Evolutionary conservation across 306 rosid genomes (phyloP).

Genomic region (Prunus campanulata): DNA sequence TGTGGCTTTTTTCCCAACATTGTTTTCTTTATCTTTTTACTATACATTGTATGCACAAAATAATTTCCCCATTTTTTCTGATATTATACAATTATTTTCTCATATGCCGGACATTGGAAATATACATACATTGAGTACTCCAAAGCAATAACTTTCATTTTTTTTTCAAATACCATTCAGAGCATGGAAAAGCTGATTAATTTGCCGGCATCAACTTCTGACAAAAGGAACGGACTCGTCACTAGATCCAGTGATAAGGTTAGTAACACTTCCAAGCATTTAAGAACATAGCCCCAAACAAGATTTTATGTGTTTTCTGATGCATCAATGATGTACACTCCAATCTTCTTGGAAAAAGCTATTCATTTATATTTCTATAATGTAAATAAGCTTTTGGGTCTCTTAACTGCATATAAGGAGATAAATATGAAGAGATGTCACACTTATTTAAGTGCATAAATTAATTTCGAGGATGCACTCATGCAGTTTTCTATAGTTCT

Average conservation of each 20-base stretch:
- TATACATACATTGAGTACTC: constrained; percentile 14
- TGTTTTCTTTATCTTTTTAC: not conserved
- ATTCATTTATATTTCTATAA: not conserved
- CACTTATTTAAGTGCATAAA: not conserved
- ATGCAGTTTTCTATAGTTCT: not conserved
- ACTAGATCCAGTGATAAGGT: constrained; percentile 48
- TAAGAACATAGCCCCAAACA: constrained; percentile 13
- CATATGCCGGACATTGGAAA: constrained; percentile 11
- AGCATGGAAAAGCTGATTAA: constrained; percentile 58
- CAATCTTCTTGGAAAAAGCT: not conserved
- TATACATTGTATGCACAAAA: not conserved
- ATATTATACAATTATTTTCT: not conserved
- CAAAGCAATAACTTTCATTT: not conserved
- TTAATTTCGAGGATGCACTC: not conserved
- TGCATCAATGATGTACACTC: not conserved
- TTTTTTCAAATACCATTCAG: constrained; percentile 40
- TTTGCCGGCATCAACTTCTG: constrained; percentile 28
- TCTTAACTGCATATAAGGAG: not conserved
- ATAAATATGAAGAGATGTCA: not conserved
- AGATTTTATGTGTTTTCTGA: constrained; percentile 9
- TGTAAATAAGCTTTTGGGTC: not conserved
- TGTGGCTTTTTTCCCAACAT: not conserved
- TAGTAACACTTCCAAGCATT: constrained; percentile 33
- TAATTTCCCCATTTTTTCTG: not conserved
- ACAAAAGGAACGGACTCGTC: constrained; percentile 32